phyloP scores from a whole-genome alignment of 2,329 filamentous ascomycete genomes.

The Allantophomopsis lycopodina region DNA sequence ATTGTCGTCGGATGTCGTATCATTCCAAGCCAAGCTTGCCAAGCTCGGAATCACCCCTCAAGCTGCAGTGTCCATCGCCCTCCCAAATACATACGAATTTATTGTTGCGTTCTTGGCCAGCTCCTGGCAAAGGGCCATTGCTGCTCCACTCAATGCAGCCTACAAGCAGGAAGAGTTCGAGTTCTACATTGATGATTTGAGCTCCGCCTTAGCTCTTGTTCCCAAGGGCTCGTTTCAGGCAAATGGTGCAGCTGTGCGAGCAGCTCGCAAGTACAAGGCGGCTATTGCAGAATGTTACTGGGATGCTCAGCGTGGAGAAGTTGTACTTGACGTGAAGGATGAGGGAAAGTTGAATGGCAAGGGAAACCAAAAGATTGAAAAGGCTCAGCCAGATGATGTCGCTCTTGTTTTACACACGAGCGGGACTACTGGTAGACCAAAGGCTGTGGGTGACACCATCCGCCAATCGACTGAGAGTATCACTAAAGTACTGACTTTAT shows the following conservation, averaged over 20 bases:
- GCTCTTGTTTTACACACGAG: conserved; percentile 75
- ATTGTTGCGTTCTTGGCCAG: conserved; percentile 77
- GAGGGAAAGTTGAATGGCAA: conserved; percentile 48
- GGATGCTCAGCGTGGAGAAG: conserved; percentile 47
- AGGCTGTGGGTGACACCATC: conserved; percentile 46
- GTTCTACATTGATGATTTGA: conserved; percentile 82
- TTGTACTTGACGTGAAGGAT: conserved; percentile 69
- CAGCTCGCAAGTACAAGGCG: conserved; percentile 65
- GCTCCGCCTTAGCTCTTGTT: conserved; percentile 65
- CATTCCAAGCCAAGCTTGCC: conserved; percentile 69
- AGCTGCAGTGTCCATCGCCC: conserved; percentile 68
- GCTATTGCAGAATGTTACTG: conserved; percentile 83
- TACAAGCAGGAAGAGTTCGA: conserved; percentile 88
- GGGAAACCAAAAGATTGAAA: conserved; percentile 29
- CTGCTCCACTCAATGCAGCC: conserved; percentile 74
- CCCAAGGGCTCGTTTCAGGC: conserved; percentile 55
- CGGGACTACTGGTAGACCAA: conserved; percentile 74
- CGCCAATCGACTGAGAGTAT: background rate
- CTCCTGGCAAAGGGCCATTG: conserved; percentile 72
- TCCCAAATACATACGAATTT: conserved; percentile 78
- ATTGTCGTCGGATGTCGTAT: conserved; percentile 48
- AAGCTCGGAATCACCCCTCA: conserved; percentile 54
- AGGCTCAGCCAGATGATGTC: conserved; percentile 61
- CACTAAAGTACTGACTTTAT: background rate
- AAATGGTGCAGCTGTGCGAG: conserved; percentile 58